Evolutionary conservation across 768 basidiomycete genomes (phyloP).

Genomic region (Pholiota conissans): DNA sequence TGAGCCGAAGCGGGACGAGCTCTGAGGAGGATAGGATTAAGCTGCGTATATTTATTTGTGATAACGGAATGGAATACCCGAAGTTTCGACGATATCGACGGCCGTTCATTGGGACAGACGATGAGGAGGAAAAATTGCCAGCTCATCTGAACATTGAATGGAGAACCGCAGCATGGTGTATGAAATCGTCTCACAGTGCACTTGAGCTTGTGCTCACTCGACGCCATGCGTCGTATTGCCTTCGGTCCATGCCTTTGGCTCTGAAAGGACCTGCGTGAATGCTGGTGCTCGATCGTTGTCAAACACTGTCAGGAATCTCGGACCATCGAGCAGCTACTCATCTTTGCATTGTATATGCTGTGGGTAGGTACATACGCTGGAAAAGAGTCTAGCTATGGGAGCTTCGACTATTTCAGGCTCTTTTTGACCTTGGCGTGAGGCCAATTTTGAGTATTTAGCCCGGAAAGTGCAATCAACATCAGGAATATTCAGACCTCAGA

Average conservation of each 20-base stretch:
- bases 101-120: neutral
- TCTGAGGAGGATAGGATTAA: slow-evolving; percentile 5
- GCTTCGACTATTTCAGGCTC: neutral
- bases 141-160: neutral
- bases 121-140: too few relatives aligned
- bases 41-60: neutral
- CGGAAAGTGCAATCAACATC: neutral
- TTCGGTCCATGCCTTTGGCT: neutral
- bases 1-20: slow-evolving; percentile 16
- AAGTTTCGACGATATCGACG: neutral
- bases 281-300: neutral
- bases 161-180: neutral
- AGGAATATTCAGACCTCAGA: too few relatives aligned
- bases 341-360: neutral
- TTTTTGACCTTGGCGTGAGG: neutral
- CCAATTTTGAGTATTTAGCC: neutral
- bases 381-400: neutral
- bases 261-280: neutral
- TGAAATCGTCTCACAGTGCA: neutral
- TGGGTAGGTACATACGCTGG: neutral
- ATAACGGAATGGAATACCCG: neutral
- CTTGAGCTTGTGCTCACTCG: neutral
- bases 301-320: neutral
- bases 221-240: neutral
- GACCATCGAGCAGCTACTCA: neutral